Conservation (phyloP, 2,329 filamentous ascomycete species). For the Penicillium aurantiogriseum region DNA sequence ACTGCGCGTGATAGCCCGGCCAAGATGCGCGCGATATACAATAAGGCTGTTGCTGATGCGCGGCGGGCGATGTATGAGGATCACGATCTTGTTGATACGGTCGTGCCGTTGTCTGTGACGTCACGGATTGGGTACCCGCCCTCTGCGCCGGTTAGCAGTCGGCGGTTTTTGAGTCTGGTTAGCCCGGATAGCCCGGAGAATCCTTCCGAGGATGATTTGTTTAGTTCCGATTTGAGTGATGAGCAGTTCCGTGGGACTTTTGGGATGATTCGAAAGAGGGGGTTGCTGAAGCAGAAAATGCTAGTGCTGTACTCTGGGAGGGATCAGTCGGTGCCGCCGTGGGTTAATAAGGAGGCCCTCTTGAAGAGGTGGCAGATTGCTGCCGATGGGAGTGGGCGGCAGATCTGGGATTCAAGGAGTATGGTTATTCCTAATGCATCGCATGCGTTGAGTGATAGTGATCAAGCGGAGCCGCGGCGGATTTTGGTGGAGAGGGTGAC, state of each 20-base stretch:
- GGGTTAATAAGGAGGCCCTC: slow-evolving; percentile 45
- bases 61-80: slow-evolving; percentile 19
- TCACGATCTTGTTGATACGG: slow-evolving; percentile 24
- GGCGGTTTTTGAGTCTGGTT: slow-evolving; percentile 57
- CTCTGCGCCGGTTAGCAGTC: slow-evolving; percentile 51
- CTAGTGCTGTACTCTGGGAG: slow-evolving; percentile 47
- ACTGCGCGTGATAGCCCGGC: slow-evolving; percentile 22
- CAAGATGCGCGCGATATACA: slow-evolving; percentile 24
- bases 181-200: slow-evolving; percentile 51
- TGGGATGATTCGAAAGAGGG: slow-evolving; percentile 45
- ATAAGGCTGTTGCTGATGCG: slow-evolving; percentile 23
- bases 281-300: slow-evolving; percentile 38
- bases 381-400: slow-evolving; percentile 31
- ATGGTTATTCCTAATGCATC: slow-evolving; percentile 47
- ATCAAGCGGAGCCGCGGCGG: slow-evolving; percentile 44
- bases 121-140: slow-evolving; percentile 29
- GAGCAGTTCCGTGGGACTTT: slow-evolving; percentile 63
- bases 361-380: slow-evolving; percentile 43
- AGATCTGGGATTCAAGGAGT: slow-evolving; percentile 48
- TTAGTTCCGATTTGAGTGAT: slow-evolving; percentile 68
- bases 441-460: slow-evolving; percentile 27
- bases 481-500: slow-evolving; percentile 52
- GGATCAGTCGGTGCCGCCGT: slow-evolving; percentile 46
- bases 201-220: slow-evolving; percentile 77
- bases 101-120: slow-evolving; percentile 33